phyloP scores from a whole-genome alignment of 352 stramenopile species.

The Globisporangium carolinianum region DNA sequence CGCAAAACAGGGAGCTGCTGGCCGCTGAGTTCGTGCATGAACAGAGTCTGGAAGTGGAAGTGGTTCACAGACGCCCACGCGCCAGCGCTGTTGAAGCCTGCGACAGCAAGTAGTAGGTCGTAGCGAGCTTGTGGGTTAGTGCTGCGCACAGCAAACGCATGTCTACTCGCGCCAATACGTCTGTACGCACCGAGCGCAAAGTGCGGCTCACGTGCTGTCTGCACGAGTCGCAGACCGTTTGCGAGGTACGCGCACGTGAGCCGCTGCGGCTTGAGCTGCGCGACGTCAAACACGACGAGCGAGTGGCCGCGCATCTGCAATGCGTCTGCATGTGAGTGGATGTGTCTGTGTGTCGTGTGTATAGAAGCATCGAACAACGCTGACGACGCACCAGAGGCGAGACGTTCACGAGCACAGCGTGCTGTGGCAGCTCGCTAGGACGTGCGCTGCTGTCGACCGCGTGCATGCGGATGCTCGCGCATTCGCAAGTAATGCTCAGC shows the following conservation, averaged over 20 bases:
- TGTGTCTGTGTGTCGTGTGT: background rate
- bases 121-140: too few species aligned
- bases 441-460: background rate
- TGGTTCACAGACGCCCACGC: conserved; percentile 79
- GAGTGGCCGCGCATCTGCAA: conserved; percentile 51
- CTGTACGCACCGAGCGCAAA: conserved; percentile 40
- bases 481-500: conserved; percentile 15
- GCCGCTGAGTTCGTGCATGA: conserved; percentile 21
- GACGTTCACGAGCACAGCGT: conserved; percentile 56
- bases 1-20: conserved; percentile 31
- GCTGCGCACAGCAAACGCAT: too few species aligned
- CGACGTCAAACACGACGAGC: conserved; percentile 46
- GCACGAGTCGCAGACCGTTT: conserved; percentile 19
- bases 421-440: background rate
- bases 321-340: too few species aligned
- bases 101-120: background rate
- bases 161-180: too few species aligned
- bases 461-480: background rate
- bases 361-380: background rate
- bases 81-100: conserved; percentile 66
- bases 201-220: conserved; percentile 18
- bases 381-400: conserved; percentile 42
- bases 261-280: conserved; percentile 24
- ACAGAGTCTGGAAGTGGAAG: conserved; percentile 66
- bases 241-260: conserved; percentile 25